Evolutionary conservation across 2,329 filamentous ascomycete species (phyloP).

Genomic region (Clonostachys rosea): DNA sequence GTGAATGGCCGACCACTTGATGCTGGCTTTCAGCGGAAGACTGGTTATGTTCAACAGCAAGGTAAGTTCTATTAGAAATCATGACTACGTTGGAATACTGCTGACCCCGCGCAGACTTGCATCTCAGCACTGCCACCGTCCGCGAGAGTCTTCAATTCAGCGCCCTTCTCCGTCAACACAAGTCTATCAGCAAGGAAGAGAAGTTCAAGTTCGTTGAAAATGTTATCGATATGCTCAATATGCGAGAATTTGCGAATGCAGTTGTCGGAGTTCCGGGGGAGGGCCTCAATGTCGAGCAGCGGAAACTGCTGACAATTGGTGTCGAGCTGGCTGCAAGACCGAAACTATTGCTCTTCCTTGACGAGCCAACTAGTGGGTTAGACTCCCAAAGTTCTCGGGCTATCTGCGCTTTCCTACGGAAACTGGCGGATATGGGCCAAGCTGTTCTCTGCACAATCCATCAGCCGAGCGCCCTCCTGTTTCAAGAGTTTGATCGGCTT

Average conservation of each 20-base stretch:
- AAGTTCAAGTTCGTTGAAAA: slow-evolving; percentile 60
- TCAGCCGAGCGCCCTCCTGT: slow-evolving; percentile 48
- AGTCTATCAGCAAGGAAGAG: slow-evolving; percentile 45
- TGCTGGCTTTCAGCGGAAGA: slow-evolving; percentile 57
- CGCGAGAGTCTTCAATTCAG: slow-evolving; percentile 50
- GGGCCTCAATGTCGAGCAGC: slow-evolving; percentile 60
- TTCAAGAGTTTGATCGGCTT: slow-evolving; percentile 54
- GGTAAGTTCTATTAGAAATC: slow-evolving; percentile 20
- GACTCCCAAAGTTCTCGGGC: slow-evolving; percentile 62
- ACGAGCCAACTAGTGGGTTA: slow-evolving; percentile 68
- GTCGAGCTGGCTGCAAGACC: slow-evolving; percentile 85
- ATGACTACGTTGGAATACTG: background rate
- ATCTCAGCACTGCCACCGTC: slow-evolving; percentile 50
- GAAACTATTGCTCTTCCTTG: slow-evolving; percentile 70
- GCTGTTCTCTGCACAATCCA: slow-evolving; percentile 52
- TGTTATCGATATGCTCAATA: slow-evolving; percentile 61
- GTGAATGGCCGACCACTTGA: slow-evolving; percentile 56
- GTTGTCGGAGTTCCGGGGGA: slow-evolving; percentile 60
- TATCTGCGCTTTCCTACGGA: slow-evolving; percentile 57
- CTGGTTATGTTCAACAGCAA: slow-evolving; percentile 65
- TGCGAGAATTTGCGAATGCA: slow-evolving; percentile 62
- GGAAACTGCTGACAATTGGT: slow-evolving; percentile 81
- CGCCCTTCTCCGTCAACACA: slow-evolving; percentile 53
- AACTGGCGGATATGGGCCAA: slow-evolving; percentile 51
- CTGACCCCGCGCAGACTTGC: slow-evolving; percentile 36